A percentile compares a stretch with the other conserved stretches of the same genome.
Conservation (phyloP, 73 alveolate genomes). For the Effrenium voratum region DNA sequence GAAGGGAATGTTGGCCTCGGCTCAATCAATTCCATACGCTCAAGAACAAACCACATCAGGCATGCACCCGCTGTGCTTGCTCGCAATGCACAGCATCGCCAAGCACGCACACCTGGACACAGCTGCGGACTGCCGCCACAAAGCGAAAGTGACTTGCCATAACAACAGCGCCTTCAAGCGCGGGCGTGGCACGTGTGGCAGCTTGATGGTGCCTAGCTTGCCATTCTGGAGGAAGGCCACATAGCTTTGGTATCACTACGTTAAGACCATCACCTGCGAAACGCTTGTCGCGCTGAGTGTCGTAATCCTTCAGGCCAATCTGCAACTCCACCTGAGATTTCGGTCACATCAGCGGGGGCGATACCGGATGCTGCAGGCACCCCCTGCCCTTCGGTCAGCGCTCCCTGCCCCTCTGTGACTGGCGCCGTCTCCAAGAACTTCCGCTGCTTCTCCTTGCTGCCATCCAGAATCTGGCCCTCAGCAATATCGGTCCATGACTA, state of each 20-base stretch:
- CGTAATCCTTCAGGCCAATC: constrained; percentile 99
- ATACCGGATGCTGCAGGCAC: background rate
- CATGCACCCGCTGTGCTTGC: constrained; percentile 97
- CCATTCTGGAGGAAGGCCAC: background rate
- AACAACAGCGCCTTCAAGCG: constrained; percentile 96
- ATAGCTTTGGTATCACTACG: no score
- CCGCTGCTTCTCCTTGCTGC: constrained; percentile 97
- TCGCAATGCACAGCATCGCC: constrained; percentile 99
- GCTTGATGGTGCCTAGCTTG: constrained; percentile 97
- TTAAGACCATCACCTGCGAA: no score
- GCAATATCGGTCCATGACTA: no score
- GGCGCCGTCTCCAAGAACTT: constrained; percentile 98
- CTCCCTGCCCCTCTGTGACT: background rate
- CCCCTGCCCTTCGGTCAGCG: background rate
- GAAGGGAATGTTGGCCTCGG: constrained; percentile 53
- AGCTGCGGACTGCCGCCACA: no score
- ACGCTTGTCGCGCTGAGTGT: constrained; percentile 99
- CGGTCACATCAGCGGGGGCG: background rate
- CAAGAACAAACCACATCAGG: constrained; percentile 98
- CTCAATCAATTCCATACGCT: no score
- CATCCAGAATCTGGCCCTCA: constrained; percentile 8
- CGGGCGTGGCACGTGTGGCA: constrained; percentile 99
- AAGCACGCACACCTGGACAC: constrained; percentile 97
- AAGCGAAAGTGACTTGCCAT: no score
- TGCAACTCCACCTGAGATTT: constrained; percentile 99